Conservation (phyloP, 805 yeast genomes). For the Metschnikowia matae region DNA sequence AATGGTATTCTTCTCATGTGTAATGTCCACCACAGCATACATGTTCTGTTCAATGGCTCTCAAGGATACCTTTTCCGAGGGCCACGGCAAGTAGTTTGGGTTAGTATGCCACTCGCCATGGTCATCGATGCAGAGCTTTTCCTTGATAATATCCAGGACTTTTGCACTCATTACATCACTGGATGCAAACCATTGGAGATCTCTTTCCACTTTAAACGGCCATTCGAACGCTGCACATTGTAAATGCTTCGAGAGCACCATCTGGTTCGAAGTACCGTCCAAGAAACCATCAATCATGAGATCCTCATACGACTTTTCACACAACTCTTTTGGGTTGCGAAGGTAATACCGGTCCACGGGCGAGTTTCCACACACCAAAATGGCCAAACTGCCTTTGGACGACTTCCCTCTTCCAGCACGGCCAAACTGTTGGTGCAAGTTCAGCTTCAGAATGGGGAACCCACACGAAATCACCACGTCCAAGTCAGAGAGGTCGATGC, state of each 20-base stretch:
- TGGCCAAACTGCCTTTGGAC: constrained; percentile 72
- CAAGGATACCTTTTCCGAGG: constrained; percentile 67
- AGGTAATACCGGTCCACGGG: constrained; percentile 87
- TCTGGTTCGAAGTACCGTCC: constrained; percentile 29
- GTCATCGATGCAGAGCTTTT: constrained; percentile 33
- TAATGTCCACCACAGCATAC: constrained; percentile 87
- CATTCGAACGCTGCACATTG: constrained; percentile 93
- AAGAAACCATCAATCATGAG: constrained; percentile 36
- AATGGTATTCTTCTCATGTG: constrained; percentile 68
- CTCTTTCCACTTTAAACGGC: constrained; percentile 56
- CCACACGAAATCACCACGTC: constrained; percentile 93
- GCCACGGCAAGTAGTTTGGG: constrained; percentile 72
- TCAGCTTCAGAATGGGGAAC: constrained; percentile 82
- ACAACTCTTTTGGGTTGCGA: constrained; percentile 57
- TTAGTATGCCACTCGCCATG: constrained; percentile 29
- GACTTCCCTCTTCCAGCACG: constrained; percentile 85
- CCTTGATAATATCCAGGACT: constrained; percentile 31
- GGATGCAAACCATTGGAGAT: constrained; percentile 53
- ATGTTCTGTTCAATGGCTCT: constrained; percentile 79
- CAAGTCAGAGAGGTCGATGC: constrained; percentile 89
- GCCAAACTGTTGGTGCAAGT: constrained; percentile 93
- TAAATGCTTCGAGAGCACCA: constrained; percentile 72
- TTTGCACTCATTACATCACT: constrained; percentile 17
- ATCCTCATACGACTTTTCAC: constrained; percentile 41
- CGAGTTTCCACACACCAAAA: constrained; percentile 75